Base-by-base conservation (phyloP, 345 rosid species). In the Moricandia arvensis region DNA sequence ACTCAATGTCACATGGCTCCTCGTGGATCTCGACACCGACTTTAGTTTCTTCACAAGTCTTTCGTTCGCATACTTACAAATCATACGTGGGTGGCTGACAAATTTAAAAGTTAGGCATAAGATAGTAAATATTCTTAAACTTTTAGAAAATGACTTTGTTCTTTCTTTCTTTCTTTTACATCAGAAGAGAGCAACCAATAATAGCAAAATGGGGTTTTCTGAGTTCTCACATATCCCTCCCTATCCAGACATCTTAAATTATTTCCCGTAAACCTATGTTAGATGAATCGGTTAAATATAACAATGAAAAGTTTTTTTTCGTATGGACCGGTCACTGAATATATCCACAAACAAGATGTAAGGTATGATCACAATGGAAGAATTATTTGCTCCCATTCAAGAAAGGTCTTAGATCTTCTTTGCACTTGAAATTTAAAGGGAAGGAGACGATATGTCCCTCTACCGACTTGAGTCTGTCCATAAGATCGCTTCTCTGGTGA, bases 351-450 rank as follows among this genome's bases (percentile, higher is more conserved):
- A 35, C 38, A 35, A 35, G 38, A 35, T 35, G 38, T 7, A 35
- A 35, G 38, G 38, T 35, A 35, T 35, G 38, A 35, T 7, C 38
- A 6, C 2, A 94, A 75, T 91, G 87, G 72, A 94, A 94, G 83
- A 94, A 94, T 76, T 86, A 94, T 81, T 90, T 96, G 66, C 98
- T 94, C 85, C 91, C 96, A 18, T 89, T 94, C 61, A 91, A 91
- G 33, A 90, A 88, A 0, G 95, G 98, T 84, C 98, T 88, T 67
- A 94, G 82, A 80, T 94, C 98, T 85, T 94, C 98, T 73, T 74
- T 80, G 84, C 87, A 80, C 98, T 90, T 89, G 83, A 94, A 94
- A 74, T 90, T 95, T 85, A 94, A 72, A 8, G 97, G 98, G 81
- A 86, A 89, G 7, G 93, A 86, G 82, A 94, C 98, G 11, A 94